Evolutionary conservation across 2,329 filamentous ascomycete species (phyloP).

Genomic region (Dothiorella sarmentorum): DNA sequence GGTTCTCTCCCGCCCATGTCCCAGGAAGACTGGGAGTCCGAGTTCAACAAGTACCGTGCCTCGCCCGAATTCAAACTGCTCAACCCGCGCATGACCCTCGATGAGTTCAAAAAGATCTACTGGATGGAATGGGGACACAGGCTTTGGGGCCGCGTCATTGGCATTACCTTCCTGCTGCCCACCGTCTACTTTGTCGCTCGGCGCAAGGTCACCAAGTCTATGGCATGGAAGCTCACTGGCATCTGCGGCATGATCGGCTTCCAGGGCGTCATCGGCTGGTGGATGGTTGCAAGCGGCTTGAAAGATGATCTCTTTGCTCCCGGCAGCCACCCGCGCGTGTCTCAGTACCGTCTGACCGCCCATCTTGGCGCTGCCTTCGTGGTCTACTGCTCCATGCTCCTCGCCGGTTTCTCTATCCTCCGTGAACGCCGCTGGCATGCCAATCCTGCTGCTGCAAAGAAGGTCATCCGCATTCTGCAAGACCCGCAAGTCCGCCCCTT

Average conservation of each 20-base stretch:
- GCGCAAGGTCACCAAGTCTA: conserved; percentile 70
- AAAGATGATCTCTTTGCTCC: conserved; percentile 94
- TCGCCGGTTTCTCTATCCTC: conserved; percentile 80
- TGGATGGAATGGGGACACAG: conserved; percentile 99
- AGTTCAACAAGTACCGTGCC: conserved; percentile 87
- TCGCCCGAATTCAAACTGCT: conserved; percentile 90
- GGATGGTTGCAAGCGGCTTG: conserved; percentile 97
- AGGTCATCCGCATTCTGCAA: conserved; percentile 59
- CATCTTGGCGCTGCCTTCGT: conserved; percentile 88
- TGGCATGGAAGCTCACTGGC: conserved; percentile 73
- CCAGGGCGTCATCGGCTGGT: conserved; percentile 95
- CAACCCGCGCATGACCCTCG: conserved; percentile 87
- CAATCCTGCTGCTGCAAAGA: conserved; percentile 61
- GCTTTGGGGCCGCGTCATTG: conserved; percentile 89
- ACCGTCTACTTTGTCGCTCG: conserved; percentile 84
- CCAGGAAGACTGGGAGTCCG: conserved; percentile 78
- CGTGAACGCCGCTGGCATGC: conserved; percentile 65
- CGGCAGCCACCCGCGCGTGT: conserved; percentile 86
- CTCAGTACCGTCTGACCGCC: conserved; percentile 86
- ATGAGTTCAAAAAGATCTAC: conserved; percentile 98
- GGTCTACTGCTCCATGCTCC: conserved; percentile 92
- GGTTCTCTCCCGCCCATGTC: conserved; percentile 82
- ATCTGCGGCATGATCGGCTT: conserved; percentile 90
- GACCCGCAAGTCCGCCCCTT: conserved; percentile 69
- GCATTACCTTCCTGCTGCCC: conserved; percentile 82